These are phyloP conservation scores for Globisporangium cystogenes DNA, from an alignment of 352 stramenopile species.

Conservation along the genomic window DNA sequence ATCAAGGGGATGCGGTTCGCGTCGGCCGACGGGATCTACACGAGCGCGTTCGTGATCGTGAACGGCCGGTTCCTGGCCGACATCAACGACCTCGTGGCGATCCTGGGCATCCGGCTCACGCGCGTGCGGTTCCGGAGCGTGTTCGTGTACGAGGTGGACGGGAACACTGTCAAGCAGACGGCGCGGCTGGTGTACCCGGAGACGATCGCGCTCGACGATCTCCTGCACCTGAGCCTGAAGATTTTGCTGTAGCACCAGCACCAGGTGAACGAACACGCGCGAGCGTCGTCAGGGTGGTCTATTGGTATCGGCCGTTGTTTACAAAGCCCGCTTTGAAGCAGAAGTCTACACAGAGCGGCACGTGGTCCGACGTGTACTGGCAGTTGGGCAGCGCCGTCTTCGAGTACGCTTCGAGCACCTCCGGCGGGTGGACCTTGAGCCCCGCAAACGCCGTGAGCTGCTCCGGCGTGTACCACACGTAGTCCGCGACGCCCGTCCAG, in stretches of 20 bases:
- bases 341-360: constrained; percentile 91
- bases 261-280: too few relatives aligned
- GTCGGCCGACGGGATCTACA: constrained; percentile 21
- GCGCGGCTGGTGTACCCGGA: too few relatives aligned
- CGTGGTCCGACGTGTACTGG: constrained; percentile 95
- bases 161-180: too few relatives aligned
- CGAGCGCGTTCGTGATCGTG: constrained; percentile 29
- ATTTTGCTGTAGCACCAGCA: too few relatives aligned
- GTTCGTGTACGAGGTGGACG: too few relatives aligned
- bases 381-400: constrained; percentile 94
- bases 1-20: constrained; percentile 17
- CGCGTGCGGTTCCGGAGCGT: too few relatives aligned
- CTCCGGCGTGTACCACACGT: constrained; percentile 97
- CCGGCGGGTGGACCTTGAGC: constrained; percentile 90
- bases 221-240: too few relatives aligned
- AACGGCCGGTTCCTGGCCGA: constrained; percentile 24
- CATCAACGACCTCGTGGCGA: background rate
- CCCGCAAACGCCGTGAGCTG: constrained; percentile 92
- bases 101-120: too few relatives aligned
- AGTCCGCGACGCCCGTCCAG: constrained; percentile 97
- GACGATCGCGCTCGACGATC: too few relatives aligned
- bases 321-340: constrained; percentile 58
- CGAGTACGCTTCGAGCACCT: constrained; percentile 81
- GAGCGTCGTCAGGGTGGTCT: constrained; percentile 13
- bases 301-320: constrained; percentile 51